Evolutionary conservation across 495 filamentous ascomycete species (phyloP).

Genomic region (Astrocystis sublimbata): DNA sequence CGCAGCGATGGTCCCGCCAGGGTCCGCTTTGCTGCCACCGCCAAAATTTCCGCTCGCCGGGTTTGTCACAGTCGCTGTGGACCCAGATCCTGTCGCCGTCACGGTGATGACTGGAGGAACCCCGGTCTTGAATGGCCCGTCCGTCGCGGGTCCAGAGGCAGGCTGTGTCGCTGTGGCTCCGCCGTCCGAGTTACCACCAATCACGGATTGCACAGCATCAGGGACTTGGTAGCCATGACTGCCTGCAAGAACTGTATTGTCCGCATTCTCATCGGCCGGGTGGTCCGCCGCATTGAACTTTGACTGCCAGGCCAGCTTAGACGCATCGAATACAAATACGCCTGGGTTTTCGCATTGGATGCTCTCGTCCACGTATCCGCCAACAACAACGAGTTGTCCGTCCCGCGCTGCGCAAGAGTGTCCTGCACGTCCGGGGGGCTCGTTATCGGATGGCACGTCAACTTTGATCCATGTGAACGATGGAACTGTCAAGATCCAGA

Average conservation of each 20-base stretch:
- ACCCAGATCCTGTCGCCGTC: constrained; percentile 57
- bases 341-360: constrained; percentile 68
- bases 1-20: constrained; percentile 62
- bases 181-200: constrained; percentile 62
- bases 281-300: constrained; percentile 57
- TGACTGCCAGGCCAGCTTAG: constrained; percentile 59
- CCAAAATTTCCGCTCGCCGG: constrained; percentile 15
- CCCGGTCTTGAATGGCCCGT: constrained; percentile 69
- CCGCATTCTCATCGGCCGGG: constrained; percentile 36
- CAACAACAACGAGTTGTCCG: constrained; percentile 70
- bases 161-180: constrained; percentile 69
- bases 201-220: constrained; percentile 55
- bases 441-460: constrained; percentile 47
- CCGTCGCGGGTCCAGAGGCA: constrained; percentile 58
- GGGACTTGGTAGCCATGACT: constrained; percentile 68
- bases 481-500: constrained; percentile 78
- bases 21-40: constrained; percentile 34
- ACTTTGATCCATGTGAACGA: constrained; percentile 73
- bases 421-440: constrained; percentile 65
- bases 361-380: constrained; percentile 65
- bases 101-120: constrained; percentile 63
- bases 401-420: constrained; percentile 70
- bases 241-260: constrained; percentile 54
- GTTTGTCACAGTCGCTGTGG: constrained; percentile 54
- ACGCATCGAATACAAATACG: constrained; percentile 68